phyloP scores from a whole-genome alignment of 2,329 filamentous ascomycete genomes.

The Monosporascus sp. region DNA sequence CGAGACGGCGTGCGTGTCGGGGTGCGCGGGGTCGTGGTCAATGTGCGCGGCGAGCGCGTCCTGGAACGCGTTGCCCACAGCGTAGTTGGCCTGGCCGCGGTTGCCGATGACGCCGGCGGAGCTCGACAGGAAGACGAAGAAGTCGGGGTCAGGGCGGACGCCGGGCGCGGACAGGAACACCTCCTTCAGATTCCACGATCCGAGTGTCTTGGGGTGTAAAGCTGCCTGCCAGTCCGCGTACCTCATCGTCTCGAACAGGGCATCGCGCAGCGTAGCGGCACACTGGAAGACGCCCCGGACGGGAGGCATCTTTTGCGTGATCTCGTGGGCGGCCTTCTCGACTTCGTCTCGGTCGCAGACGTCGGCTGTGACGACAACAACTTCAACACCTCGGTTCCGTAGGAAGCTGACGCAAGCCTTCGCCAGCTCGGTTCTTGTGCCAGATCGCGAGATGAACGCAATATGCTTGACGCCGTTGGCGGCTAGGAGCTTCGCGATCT shows the following conservation, averaged over 20 bases:
- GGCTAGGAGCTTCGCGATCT: conserved; percentile 46
- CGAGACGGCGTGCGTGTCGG: conserved; percentile 35
- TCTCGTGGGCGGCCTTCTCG: conserved; percentile 10
- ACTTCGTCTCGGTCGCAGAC: conserved; percentile 34
- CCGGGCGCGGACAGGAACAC: conserved; percentile 18
- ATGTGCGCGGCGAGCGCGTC: conserved; percentile 40
- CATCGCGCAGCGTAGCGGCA: conserved; percentile 29
- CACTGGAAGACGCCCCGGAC: conserved; percentile 33
- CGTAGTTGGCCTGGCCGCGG: conserved; percentile 54
- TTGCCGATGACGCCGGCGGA: conserved; percentile 52
- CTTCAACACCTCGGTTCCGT: conserved; percentile 27
- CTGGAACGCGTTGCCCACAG: conserved; percentile 47
- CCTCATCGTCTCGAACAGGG: conserved; percentile 15
- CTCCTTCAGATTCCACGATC: conserved; percentile 43
- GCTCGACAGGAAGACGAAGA: conserved; percentile 51
- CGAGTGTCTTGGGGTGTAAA: conserved; percentile 44
- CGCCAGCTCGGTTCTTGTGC: conserved; percentile 20
- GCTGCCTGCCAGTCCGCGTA: conserved; percentile 35
- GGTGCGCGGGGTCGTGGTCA: conserved; percentile 15
- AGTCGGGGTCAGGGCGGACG: conserved; percentile 20
- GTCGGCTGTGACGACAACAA: conserved; percentile 33
- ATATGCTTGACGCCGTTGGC: conserved; percentile 45
- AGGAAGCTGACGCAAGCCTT: conserved; percentile 26
- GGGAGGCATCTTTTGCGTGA: conserved; percentile 29
- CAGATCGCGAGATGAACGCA: conserved; percentile 49